Evolutionary conservation across 164 flowering plant species (phyloP).

Genomic region (Umbellularia californica): DNA sequence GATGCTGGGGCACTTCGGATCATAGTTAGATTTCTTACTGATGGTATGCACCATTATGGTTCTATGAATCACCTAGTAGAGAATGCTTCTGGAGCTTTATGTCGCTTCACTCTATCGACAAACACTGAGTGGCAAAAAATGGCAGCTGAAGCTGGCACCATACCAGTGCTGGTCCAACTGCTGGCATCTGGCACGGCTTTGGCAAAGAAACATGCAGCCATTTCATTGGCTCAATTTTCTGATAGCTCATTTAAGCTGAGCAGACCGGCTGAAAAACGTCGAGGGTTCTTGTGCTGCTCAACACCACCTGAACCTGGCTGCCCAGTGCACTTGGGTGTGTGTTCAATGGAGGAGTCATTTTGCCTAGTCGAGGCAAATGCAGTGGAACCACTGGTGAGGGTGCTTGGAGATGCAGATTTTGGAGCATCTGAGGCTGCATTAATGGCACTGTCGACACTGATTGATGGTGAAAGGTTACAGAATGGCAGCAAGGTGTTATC

Average conservation of each 20-base stretch:
- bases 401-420: slow-evolving; percentile 45
- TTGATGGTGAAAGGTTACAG: slow-evolving; percentile 44
- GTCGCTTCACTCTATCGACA: slow-evolving; percentile 44
- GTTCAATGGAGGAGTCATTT: slow-evolving; percentile 49
- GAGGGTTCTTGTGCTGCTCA: slow-evolving; percentile 51
- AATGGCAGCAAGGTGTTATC: slow-evolving; percentile 57
- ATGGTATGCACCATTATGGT: slow-evolving; percentile 20
- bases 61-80: slow-evolving; percentile 33
- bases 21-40: slow-evolving; percentile 24
- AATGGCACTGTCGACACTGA: slow-evolving; percentile 49
- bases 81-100: slow-evolving; percentile 50
- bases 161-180: slow-evolving; percentile 46
- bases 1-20: slow-evolving; percentile 41
- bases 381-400: slow-evolving; percentile 42
- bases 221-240: slow-evolving; percentile 53
- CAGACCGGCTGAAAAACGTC: slow-evolving; percentile 26
- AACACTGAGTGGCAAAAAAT: slow-evolving; percentile 46
- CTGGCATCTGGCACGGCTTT: slow-evolving; percentile 41
- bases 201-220: slow-evolving; percentile 46
- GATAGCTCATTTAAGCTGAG: slow-evolving; percentile 37
- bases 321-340: slow-evolving; percentile 52
- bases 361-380: slow-evolving; percentile 70
- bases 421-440: slow-evolving; percentile 47
- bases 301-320: slow-evolving; percentile 41
- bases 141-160: slow-evolving; percentile 44